Percentiles rank a stretch among this genome's conserved stretches.
Conservation (phyloP, 352 stramenopile species). For the Globisporangium rhizosaccharum region DNA sequence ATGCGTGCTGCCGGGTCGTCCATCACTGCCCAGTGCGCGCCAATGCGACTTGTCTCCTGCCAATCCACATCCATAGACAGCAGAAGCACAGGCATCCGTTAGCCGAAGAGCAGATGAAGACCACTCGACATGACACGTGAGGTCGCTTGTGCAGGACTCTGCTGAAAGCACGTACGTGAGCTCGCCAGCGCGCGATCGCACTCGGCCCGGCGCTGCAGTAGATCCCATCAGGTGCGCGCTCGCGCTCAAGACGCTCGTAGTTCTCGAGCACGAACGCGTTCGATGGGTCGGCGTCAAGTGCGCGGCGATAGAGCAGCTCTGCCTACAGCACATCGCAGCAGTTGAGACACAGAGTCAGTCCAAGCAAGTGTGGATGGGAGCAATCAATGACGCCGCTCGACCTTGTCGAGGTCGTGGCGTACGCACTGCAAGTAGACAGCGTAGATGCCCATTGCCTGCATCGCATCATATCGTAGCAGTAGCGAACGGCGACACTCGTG, state of each 20-base stretch:
- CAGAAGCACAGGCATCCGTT: not conserved
- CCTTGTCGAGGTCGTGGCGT: slow-evolving; percentile 51
- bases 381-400: slow-evolving; percentile 2
- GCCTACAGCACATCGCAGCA: slow-evolving; percentile 20
- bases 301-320: slow-evolving; percentile 57
- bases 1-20: slow-evolving; percentile 25
- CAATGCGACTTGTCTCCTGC: slow-evolving; percentile 1
- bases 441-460: slow-evolving; percentile 55
- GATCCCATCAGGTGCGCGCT: slow-evolving; percentile 40
- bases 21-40: slow-evolving; percentile 37
- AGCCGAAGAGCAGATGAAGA: not conserved
- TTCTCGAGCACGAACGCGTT: slow-evolving; percentile 57
- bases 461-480: no score
- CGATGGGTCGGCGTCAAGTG: slow-evolving; percentile 39
- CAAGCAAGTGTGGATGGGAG: not conserved
- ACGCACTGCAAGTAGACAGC: slow-evolving; percentile 59
- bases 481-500: not conserved
- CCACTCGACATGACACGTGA: slow-evolving; percentile 3
- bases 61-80: not conserved
- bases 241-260: slow-evolving; percentile 46
- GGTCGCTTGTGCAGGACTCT: slow-evolving; percentile 6
- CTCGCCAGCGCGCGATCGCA: slow-evolving; percentile 34
- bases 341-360: not conserved
- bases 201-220: slow-evolving; percentile 47
- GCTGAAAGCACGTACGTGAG: slow-evolving; percentile 20